Evolutionary conservation across 257 asterid genomes (phyloP).

Genomic region (Linaria vulgaris): DNA sequence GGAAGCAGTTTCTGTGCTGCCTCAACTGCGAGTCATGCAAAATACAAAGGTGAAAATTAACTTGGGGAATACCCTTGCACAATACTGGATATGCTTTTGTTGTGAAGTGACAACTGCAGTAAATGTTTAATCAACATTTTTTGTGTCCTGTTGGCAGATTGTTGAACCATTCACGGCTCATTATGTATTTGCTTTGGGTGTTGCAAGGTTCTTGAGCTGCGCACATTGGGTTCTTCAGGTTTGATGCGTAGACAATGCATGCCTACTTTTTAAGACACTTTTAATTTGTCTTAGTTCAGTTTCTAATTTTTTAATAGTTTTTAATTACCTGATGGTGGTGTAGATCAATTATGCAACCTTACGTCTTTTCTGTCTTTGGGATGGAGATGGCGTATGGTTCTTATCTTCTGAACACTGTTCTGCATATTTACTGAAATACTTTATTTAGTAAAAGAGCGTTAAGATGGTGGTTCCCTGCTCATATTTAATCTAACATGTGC

Average conservation of each 20-base stretch:
- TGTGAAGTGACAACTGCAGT: slow-evolving; percentile 8
- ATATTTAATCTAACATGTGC: too few relatives aligned
- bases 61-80: slow-evolving; percentile 1
- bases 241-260: slow-evolving; percentile 24
- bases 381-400: too few relatives aligned
- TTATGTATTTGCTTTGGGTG: slow-evolving; percentile 76
- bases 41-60: slow-evolving; percentile 53
- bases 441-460: too few relatives aligned
- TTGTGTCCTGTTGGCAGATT: slow-evolving; percentile 40
- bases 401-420: too few relatives aligned
- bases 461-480: too few relatives aligned
- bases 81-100: not conserved
- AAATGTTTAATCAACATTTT: slow-evolving; percentile 5
- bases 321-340: slow-evolving; percentile 2
- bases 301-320: not conserved
- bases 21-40: slow-evolving; percentile 75
- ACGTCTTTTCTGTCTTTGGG: too few relatives aligned
- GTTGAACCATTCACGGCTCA: slow-evolving; percentile 84
- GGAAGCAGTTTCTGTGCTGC: slow-evolving; percentile 76
- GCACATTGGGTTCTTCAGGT: slow-evolving; percentile 92
- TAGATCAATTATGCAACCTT: too few relatives aligned
- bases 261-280: not conserved
- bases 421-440: too few relatives aligned
- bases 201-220: slow-evolving; percentile 77
- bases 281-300: slow-evolving; percentile 1